Evolutionary conservation across 164 flowering plant species (phyloP), one percentile per base, ranked within the genome.

Genomic region (Taxillus chinensis): DNA sequence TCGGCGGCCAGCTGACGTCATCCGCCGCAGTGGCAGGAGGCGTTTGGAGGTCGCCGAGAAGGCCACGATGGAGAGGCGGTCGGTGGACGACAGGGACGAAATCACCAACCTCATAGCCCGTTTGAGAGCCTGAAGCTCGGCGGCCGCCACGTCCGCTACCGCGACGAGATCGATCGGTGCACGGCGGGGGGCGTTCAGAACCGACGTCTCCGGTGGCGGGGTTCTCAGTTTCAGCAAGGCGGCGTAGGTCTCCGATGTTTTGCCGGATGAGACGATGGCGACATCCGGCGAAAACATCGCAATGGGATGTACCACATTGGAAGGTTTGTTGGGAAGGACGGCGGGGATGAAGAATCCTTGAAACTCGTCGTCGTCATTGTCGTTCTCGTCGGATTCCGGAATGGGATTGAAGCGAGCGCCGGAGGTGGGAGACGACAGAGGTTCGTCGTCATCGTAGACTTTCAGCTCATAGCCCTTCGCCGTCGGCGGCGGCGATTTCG

Each of bases 91-190:
- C 14, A 93, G 85, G 0, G 90, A 84, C 0, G 88, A 80, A 3
- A 90, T 72, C 3, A 93, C 79, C 10, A 77, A 45, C 4, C 84
- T 62, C 96, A 90, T 82, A 15, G 91, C 83, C 13, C 84, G 77
- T 41, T 81, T 84, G 67, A 86, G 63, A 81, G 78, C 72, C 55
- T 71, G 82, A 10, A 85, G 67, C 70, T 83, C 82, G 1, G 66
- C 74, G 1, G 74, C 76, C 10, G 68, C 68, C 83, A 82, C 79
- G 61, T 93, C 91, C 2, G 89, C 72, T 50, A 90, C 90, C 7
- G 91, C 66, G 13, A 90, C 93, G 45, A 93, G 57, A 71, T 93
- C 99, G 54, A 90, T 72, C 55, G 99, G 91, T 2, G 91, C 82
- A 2, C 93, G 86, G 14, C 74, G 73, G 2, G 62, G 46, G 5